These are phyloP conservation scores for Fraxinus anomala DNA, from an alignment of 257 asterid species.

Conservation along the genomic window DNA sequence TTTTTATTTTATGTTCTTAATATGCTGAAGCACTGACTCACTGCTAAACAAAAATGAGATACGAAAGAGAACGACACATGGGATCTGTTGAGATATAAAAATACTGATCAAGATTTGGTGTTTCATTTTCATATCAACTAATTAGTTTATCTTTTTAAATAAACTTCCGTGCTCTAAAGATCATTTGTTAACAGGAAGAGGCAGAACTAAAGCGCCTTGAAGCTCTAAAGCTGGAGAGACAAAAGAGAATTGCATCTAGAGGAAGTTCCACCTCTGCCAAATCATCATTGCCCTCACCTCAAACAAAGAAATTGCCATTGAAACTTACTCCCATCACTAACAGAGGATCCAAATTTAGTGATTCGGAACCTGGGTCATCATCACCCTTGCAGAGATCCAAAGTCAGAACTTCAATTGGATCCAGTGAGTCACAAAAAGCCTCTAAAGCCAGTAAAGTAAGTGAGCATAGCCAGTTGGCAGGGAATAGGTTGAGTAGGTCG, in stretches of 20 bases:
- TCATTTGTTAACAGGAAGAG: slow-evolving; percentile 61
- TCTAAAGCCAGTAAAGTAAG: slow-evolving; percentile 54
- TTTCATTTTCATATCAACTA: background rate
- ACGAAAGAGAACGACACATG: background rate
- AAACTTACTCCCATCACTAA: slow-evolving; percentile 64
- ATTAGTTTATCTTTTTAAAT: slow-evolving; percentile 10
- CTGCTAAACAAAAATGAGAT: background rate
- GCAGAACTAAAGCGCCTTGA: slow-evolving; percentile 70
- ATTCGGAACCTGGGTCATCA: slow-evolving; percentile 81
- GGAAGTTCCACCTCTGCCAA: slow-evolving; percentile 48
- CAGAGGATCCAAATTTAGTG: slow-evolving; percentile 85
- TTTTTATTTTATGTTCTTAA: background rate
- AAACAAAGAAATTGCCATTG: slow-evolving; percentile 53
- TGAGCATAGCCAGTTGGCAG: slow-evolving; percentile 50
- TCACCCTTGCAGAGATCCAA: slow-evolving; percentile 94
- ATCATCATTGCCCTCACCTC: slow-evolving; percentile 44
- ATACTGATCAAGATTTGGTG: slow-evolving; percentile 1
- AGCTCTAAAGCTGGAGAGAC: slow-evolving; percentile 77
- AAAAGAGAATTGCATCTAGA: slow-evolving; percentile 81
- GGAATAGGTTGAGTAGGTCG: slow-evolving; percentile 69
- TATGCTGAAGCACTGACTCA: background rate
- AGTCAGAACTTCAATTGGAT: slow-evolving; percentile 57
- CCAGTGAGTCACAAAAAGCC: slow-evolving; percentile 46
- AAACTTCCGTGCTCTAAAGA: slow-evolving; percentile 21
- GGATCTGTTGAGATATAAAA: background rate